Base-by-base conservation (phyloP, 495 filamentous ascomycete genomes). In the Penicillium nucicola region DNA sequence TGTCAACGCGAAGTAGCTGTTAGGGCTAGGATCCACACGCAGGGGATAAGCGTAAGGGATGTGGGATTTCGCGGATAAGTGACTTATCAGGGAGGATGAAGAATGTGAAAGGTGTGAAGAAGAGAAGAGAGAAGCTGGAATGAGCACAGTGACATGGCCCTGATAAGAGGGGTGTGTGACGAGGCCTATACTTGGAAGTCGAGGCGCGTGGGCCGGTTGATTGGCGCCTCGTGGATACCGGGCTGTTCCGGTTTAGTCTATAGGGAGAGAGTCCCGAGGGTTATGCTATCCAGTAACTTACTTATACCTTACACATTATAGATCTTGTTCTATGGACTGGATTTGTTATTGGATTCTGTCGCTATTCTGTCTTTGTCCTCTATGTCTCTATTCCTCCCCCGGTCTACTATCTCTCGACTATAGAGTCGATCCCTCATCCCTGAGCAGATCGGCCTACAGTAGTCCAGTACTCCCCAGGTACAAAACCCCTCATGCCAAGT, bases 171-270 rank as follows among this genome's bases (percentile, higher is more conserved):
- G 43, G 49, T 58, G 41, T 58, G 41, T 38, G 42, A 54, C 45
- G 33, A 39, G 45, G 44, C 31, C 33, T 47, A 38, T 37, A 38
- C 33, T 36, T 34, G 38, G 30, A 31, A 40, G 45, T 50, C 19
- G 40, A 50, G 14, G 48, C 48, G 49, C 60, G 57, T 63, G 60
- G 56, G 57, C 34, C 37, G 31, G 40, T 45, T 63, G 60, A 63
- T 63, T 63, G 60, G 60, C 57, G 48, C 52, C 42, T 61, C 55
- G 58, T 54, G 45, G 56, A 53, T 42, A 36, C 60, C 60, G 57
- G 60, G 41, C 45, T 36, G 36, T 43, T 57, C 57, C 60, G 57
- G 60, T 41, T 30, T 8, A 14, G 14, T 33, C 23, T 9, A 6
- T n/a, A n/a, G n/a, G n/a, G n/a, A n/a, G n/a, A n/a, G n/a, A n/a